Evolutionary conservation across 2,329 filamentous ascomycete species (phyloP), one percentile per base, ranked within the genome.

Genomic region (Fusarium sp.): DNA sequence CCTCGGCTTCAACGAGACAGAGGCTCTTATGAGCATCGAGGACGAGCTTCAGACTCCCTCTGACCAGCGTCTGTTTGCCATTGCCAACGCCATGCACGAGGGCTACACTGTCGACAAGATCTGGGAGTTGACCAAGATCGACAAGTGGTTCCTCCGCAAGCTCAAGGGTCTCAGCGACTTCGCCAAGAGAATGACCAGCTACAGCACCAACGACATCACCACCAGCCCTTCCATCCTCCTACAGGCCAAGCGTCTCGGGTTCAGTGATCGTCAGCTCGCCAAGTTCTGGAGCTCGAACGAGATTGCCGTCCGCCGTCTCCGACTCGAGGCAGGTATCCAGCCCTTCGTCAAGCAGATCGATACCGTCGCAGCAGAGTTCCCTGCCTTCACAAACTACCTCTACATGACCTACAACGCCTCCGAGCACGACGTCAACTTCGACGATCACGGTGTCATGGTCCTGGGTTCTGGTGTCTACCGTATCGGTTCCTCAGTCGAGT

Each of bases 261-360:
- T 97, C 83, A 93, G 89, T 41, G 95, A 99, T 79, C 87, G 91
- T 58, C 95, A 99, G 77, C 84, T 99, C 41, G 93, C 95, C 55
- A 92, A 92, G 72, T 98, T 97, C 83, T 92, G 91, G 88, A 91
- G 89, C 75, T 97, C 93, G 24, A 98, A 95, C 78, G 95, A 98
- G 77, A 86, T 97, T 67, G 92, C 93, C 53, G 88, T 98, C 25
- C 88, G 95, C 64, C 88, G 91, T 49, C 80, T 93, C 74, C 87
- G 95, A 74, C 84, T 93, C n/a, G 93, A 98, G 70, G 86, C 89
- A 35, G 91, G 91, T 39, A 92, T 99, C 70, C 86, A 87, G 64
- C 95, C 95, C 0, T 90, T 92, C 60, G 94, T 97, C 52, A 98
- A 98, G 85, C 94, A 98, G 80, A 98, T 99, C 58, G 95, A 99